A percentile compares a stretch with the other conserved stretches of the same genome.
Evolutionary conservation across 306 rosid species (phyloP).

Genomic region (Amphicarpaea edgeworthii): DNA sequence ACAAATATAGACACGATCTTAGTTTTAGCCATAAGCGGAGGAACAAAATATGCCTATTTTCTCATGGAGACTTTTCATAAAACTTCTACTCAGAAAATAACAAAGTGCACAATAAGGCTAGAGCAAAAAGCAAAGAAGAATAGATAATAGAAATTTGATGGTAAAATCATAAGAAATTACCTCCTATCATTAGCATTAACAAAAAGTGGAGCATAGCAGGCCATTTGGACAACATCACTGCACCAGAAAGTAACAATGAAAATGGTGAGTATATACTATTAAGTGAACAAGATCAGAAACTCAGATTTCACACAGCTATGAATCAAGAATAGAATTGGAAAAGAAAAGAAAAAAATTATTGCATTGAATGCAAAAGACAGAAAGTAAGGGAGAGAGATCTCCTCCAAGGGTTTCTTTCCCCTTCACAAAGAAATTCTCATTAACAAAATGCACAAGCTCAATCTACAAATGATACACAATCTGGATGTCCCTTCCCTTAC

Average conservation of each 20-base stretch:
- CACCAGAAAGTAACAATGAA: conserved; percentile 42
- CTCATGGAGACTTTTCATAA: not conserved
- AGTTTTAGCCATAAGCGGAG: conserved; percentile 22
- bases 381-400: too few species aligned
- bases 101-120: not conserved
- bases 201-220: conserved; percentile 95
- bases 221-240: conserved; percentile 85
- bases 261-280: conserved; percentile 38
- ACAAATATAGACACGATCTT: conserved; percentile 40
- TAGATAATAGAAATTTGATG: not conserved
- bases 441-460: too few species aligned
- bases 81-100: not conserved
- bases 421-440: too few species aligned
- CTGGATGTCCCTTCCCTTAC: too few species aligned
- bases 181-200: conserved; percentile 78
- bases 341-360: too few species aligned
- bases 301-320: conserved; percentile 4
- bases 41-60: conserved; percentile 10
- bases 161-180: conserved; percentile 49
- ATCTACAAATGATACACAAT: too few species aligned
- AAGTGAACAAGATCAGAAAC: conserved; percentile 37
- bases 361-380: too few species aligned
- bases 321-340: not conserved
- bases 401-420: too few species aligned
- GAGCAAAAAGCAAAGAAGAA: conserved; percentile 4